phyloP scores from a whole-genome alignment of 2,329 filamentous ascomycete species.

The Stenocarpella maydis region DNA sequence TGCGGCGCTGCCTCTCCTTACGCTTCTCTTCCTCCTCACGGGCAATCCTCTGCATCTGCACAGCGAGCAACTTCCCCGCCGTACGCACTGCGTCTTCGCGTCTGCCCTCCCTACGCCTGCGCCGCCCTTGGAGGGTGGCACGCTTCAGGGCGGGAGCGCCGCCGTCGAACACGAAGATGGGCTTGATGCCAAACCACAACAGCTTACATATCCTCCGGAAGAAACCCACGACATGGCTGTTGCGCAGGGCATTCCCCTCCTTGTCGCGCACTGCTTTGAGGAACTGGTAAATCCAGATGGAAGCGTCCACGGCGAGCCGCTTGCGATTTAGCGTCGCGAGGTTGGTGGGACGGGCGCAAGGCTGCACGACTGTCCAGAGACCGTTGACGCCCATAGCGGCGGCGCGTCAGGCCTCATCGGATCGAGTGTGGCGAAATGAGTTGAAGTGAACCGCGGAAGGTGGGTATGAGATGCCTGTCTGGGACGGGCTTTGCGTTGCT shows the following conservation, averaged over 20 bases:
- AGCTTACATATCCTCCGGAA: conserved; percentile 98
- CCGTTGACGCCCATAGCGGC: conserved; percentile 91
- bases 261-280: conserved; percentile 98
- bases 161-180: conserved; percentile 98
- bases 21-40: conserved; percentile 83
- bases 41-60: conserved; percentile 91
- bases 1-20: conserved; percentile 65
- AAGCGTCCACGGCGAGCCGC: conserved; percentile 95
- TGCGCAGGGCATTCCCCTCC: conserved; percentile 94
- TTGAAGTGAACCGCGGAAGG: neutral
- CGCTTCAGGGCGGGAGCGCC: conserved; percentile 91
- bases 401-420: conserved; percentile 25
- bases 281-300: conserved; percentile 99
- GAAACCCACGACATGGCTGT: conserved; percentile 96
- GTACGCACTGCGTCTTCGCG: conserved; percentile 93
- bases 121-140: conserved; percentile 84
- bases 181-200: conserved; percentile 93
- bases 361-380: conserved; percentile 95
- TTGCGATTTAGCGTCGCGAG: conserved; percentile 96
- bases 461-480: neutral
- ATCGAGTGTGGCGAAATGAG: conserved; percentile 12
- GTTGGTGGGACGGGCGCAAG: conserved; percentile 94
- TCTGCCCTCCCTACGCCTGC: conserved; percentile 82
- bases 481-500: neutral
- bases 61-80: conserved; percentile 87